Evolutionary conservation across 495 filamentous ascomycete genomes (phyloP).

Genomic region (Massariosphaeria phaeospora): DNA sequence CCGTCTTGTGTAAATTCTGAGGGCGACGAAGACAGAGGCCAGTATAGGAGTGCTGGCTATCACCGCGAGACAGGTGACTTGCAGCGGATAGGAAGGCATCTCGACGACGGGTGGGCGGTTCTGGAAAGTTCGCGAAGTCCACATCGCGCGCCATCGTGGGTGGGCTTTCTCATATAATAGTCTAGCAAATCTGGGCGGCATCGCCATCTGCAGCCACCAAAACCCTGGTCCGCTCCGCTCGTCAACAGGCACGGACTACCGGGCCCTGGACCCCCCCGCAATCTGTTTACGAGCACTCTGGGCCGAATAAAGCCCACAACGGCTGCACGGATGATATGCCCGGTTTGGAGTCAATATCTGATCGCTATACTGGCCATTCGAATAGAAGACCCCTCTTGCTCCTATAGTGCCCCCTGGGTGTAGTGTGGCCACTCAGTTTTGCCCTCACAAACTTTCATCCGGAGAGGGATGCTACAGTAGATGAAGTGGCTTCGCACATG

Average conservation of each 20-base stretch:
- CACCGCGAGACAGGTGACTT: constrained; percentile 29
- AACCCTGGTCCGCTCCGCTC: constrained; percentile 19
- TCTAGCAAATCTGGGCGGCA: no score
- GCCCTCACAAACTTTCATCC: constrained; percentile 10
- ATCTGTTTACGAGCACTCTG: constrained; percentile 30
- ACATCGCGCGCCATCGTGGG: constrained; percentile 23
- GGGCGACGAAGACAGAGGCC: constrained; percentile 21
- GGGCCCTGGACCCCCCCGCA: constrained; percentile 30
- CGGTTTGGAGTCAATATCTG: constrained; percentile 21
- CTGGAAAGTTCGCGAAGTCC: constrained; percentile 19
- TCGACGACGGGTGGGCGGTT: constrained; percentile 10
- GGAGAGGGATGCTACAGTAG: constrained; percentile 1
- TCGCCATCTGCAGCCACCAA: constrained; percentile 20
- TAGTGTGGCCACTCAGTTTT: constrained; percentile 1
- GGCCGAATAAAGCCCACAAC: constrained; percentile 27
- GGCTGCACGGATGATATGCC: constrained; percentile 31
- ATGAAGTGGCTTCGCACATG: constrained; percentile 1
- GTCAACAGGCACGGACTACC: constrained; percentile 27
- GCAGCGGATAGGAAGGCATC: constrained; percentile 28
- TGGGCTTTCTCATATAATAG: constrained; percentile 26
- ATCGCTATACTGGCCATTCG: constrained; percentile 9
- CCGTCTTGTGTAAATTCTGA: constrained; percentile 32
- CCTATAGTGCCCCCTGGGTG: constrained; percentile 21
- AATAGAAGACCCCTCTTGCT: constrained; percentile 17
- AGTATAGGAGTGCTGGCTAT: constrained; percentile 26